Evolutionary conservation across 495 filamentous ascomycete genomes (phyloP).

Genomic region (Penicillium bovifimosum): DNA sequence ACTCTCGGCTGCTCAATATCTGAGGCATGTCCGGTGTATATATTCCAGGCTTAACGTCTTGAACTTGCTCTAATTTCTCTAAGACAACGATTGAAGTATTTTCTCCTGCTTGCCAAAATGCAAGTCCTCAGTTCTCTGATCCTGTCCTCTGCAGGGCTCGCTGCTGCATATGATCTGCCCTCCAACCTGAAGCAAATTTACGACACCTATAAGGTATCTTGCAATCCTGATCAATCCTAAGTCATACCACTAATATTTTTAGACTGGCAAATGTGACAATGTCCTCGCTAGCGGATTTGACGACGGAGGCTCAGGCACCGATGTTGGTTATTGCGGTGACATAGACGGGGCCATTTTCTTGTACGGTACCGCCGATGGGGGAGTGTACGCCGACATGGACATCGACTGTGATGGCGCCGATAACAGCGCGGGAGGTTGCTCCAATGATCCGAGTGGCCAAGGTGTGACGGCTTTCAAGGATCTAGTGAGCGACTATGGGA

Average conservation of each 20-base stretch:
- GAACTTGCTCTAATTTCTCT: background rate
- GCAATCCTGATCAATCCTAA: background rate
- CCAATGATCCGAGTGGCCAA: conserved; percentile 47
- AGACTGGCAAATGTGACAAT: conserved; percentile 22
- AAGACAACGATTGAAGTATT: background rate
- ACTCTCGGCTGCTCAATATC: background rate
- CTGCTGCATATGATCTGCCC: conserved; percentile 23
- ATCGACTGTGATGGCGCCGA: conserved; percentile 64
- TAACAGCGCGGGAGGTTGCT: conserved; percentile 43
- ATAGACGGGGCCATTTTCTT: conserved; percentile 28
- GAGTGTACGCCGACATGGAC: conserved; percentile 48
- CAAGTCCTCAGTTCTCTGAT: background rate
- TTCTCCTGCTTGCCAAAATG: background rate
- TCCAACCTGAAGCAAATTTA: conserved; percentile 28
- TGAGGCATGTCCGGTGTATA: background rate
- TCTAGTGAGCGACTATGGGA: conserved; percentile 36
- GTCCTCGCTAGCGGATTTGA: conserved; percentile 22
- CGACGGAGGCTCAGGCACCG: conserved; percentile 14
- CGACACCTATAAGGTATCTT: conserved; percentile 20
- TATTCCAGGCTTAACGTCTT: background rate
- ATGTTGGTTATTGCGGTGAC: conserved; percentile 27
- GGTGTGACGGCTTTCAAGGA: conserved; percentile 50
- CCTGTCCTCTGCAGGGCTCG: background rate
- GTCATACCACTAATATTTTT: background rate
- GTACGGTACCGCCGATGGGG: conserved; percentile 17